These are phyloP conservation scores for Euphorbia celastroides DNA, from an alignment of 441 rosid species.

Conservation along the genomic window DNA sequence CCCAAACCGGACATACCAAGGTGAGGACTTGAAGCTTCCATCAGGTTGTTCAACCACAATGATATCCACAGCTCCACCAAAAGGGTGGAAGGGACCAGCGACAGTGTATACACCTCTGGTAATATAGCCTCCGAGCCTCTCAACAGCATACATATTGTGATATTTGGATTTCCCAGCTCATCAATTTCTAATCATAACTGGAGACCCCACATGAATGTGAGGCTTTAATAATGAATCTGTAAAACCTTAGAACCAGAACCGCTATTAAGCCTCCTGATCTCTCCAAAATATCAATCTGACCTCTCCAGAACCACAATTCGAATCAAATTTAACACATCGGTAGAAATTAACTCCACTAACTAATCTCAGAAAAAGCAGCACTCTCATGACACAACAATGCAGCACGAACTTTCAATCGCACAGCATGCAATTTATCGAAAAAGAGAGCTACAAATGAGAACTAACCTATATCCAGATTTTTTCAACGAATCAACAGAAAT, in stretches of 20 bases:
- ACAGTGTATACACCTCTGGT: slow-evolving; percentile 77
- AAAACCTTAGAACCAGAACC: neutral
- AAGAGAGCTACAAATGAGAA: neutral
- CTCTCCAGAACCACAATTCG: slow-evolving; percentile 13
- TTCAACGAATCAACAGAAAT: neutral
- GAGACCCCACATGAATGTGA: slow-evolving; percentile 16
- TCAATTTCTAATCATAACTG: slow-evolving; percentile 25
- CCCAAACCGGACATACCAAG: slow-evolving; percentile 94
- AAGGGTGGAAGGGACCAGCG: slow-evolving; percentile 90
- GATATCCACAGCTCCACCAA: slow-evolving; percentile 98
- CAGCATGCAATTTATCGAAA: neutral
- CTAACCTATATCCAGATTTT: neutral
- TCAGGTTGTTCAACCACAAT: slow-evolving; percentile 92
- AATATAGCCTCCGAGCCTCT: slow-evolving; percentile 82
- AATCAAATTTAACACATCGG: neutral
- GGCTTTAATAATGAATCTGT: slow-evolving; percentile 7
- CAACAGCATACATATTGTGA: slow-evolving; percentile 67
- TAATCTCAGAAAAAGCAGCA: neutral
- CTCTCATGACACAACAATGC: neutral
- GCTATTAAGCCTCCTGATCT: neutral
- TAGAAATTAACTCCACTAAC: neutral
- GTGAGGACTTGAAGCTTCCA: slow-evolving; percentile 89
- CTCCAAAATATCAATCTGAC: slow-evolving; percentile 7
- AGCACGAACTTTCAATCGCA: neutral
- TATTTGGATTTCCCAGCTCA: slow-evolving; percentile 15